These are phyloP conservation scores for Scedosporium minutisporum DNA, from an alignment of 2,329 filamentous ascomycete species.

Conservation along the genomic window DNA sequence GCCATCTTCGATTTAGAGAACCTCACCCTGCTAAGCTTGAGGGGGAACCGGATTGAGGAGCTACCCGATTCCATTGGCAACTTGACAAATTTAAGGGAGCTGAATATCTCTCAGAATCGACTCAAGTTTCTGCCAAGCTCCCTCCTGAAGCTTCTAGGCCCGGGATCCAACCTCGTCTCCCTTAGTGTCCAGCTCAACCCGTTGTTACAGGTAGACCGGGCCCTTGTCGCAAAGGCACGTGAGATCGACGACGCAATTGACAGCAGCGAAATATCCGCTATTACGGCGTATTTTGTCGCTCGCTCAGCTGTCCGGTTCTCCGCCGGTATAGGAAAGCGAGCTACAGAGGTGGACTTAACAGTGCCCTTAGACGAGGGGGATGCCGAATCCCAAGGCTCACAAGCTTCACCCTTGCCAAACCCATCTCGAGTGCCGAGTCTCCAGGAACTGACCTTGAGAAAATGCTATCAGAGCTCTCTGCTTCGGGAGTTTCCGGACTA, in stretches of 20 bases:
- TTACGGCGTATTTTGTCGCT: conserved; percentile 9
- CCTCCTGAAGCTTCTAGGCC: conserved; percentile 45
- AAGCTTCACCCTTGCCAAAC: not conserved
- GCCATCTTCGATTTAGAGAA: conserved; percentile 52
- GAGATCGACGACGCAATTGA: conserved; percentile 5
- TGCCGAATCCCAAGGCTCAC: not conserved
- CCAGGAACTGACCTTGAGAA: conserved; percentile 38
- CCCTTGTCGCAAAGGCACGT: conserved; percentile 8
- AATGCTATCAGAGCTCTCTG: conserved; percentile 33
- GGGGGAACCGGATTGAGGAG: conserved; percentile 51
- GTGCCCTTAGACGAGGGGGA: not conserved
- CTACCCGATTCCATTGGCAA: conserved; percentile 50
- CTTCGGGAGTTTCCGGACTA: conserved; percentile 31
- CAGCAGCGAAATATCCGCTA: conserved; percentile 3
- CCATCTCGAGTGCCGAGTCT: conserved; percentile 35
- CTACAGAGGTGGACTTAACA: conserved; percentile 6
- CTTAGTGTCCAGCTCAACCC: conserved; percentile 56
- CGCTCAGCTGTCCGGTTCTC: conserved; percentile 8
- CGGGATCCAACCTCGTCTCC: conserved; percentile 33
- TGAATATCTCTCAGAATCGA: conserved; percentile 58
- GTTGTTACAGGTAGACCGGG: conserved; percentile 35
- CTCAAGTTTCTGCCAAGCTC: conserved; percentile 54
- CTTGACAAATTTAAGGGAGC: conserved; percentile 46
- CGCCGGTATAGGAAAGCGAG: conserved; percentile 3
- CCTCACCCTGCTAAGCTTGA: conserved; percentile 56